Conservation (phyloP, 2,329 filamentous ascomycete species). For the Aspergillus uvarum region DNA sequence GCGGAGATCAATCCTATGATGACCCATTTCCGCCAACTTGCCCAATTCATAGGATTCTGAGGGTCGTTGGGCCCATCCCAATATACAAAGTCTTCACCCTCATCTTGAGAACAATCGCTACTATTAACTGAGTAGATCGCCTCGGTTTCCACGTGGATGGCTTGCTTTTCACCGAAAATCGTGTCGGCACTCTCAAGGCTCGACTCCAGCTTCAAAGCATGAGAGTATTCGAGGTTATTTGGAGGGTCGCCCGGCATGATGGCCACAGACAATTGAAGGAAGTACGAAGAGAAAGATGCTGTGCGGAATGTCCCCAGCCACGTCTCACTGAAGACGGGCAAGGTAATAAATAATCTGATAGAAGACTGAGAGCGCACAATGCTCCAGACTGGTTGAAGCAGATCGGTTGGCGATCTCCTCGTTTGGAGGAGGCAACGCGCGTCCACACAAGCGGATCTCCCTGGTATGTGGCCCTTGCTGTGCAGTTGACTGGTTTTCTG, state of each 20-base stretch:
- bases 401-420: not conserved
- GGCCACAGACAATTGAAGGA: not conserved
- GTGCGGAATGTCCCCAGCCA: not conserved
- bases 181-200: conserved; percentile 9
- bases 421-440: not conserved
- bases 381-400: not conserved
- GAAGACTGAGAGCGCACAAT: not conserved
- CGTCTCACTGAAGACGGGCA: not conserved
- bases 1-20: conserved; percentile 20
- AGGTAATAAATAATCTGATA: not conserved
- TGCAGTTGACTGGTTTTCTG: not conserved
- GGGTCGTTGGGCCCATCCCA: conserved; percentile 19
- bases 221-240: conserved; percentile 4
- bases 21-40: conserved; percentile 16
- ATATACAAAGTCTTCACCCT: conserved; percentile 11
- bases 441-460: not conserved
- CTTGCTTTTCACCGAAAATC: conserved; percentile 10
- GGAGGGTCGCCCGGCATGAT: conserved; percentile 9
- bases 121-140: not conserved
- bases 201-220: conserved; percentile 4
- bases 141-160: conserved; percentile 4
- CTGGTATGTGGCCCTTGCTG: not conserved
- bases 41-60: conserved; percentile 21
- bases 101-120: conserved; percentile 8
- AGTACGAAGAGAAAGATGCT: not conserved